phyloP scores from a whole-genome alignment of 176 grass and related monocot species.

The Rhynchospora pubera region DNA sequence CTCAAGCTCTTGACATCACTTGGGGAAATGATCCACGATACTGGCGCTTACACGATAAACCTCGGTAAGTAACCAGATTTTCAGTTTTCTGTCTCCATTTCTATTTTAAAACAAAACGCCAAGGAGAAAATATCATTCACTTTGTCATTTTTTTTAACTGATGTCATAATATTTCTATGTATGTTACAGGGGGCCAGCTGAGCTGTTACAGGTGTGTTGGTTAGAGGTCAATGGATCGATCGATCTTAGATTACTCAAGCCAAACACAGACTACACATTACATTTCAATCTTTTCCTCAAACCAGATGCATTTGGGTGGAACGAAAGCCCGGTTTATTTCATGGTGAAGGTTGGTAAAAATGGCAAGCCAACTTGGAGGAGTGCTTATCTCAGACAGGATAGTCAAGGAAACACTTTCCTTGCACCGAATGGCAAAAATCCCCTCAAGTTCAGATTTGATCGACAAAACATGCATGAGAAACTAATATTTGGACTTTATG shows the following conservation, averaged over 20 bases:
- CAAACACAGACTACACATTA: not conserved
- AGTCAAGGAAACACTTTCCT: not conserved
- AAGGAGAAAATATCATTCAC: not conserved
- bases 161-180: not conserved
- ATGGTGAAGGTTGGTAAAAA: not conserved
- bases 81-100: not conserved
- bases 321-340: constrained; percentile 8
- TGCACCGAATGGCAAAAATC: not conserved
- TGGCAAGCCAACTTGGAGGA: not conserved
- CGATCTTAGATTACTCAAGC: not conserved
- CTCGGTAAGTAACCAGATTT: not conserved
- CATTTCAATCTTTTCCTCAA: not conserved
- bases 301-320: constrained; percentile 31
- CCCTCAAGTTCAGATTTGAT: not conserved
- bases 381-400: not conserved
- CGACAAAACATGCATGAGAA: not conserved
- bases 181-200: not conserved
- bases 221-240: not conserved
- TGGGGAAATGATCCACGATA: not conserved
- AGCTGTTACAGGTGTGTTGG: constrained; percentile 12
- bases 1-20: not conserved
- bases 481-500: constrained; percentile 22
- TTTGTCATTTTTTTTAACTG: not conserved
- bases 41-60: not conserved
- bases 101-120: not conserved